Percentiles rank a stretch among this genome's conserved stretches.
Conservation (phyloP, 2,329 filamentous ascomycete genomes). For the Curvularia verruculosa region DNA sequence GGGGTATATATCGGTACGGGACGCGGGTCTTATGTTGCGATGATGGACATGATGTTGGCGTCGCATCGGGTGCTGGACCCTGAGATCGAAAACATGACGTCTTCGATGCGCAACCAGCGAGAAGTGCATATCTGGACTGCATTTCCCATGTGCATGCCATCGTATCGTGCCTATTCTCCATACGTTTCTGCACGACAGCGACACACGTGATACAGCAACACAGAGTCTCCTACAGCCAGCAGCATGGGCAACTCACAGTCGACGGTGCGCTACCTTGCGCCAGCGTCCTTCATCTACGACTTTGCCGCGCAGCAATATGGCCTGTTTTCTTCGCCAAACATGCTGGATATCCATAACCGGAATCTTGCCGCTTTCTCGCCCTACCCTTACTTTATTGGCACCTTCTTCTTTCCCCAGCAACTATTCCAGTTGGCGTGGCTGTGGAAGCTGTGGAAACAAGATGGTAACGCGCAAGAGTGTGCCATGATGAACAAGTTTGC, state of each 20-base stretch:
- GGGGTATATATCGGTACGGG: not conserved
- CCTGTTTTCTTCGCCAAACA: slow-evolving; percentile 62
- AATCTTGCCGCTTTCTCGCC: slow-evolving; percentile 66
- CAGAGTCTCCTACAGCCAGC: not conserved
- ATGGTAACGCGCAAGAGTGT: slow-evolving; percentile 53
- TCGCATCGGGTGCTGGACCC: slow-evolving; percentile 13
- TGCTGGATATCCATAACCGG: slow-evolving; percentile 64
- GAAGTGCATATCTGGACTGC: not conserved
- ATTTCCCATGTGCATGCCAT: slow-evolving; percentile 1
- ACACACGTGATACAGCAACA: not conserved
- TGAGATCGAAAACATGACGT: slow-evolving; percentile 17
- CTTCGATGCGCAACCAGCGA: slow-evolving; percentile 7
- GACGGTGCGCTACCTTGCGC: slow-evolving; percentile 61
- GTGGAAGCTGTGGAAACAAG: slow-evolving; percentile 60
- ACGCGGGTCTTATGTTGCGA: not conserved
- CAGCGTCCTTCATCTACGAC: slow-evolving; percentile 61
- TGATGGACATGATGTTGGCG: slow-evolving; percentile 12
- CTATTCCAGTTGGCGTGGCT: slow-evolving; percentile 64
- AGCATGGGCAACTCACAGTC: slow-evolving; percentile 56
- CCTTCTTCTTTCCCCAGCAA: slow-evolving; percentile 67
- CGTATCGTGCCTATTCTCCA: not conserved
- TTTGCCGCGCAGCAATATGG: slow-evolving; percentile 66
- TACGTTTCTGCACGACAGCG: not conserved
- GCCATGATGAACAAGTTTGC: slow-evolving; percentile 60
- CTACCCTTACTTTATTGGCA: slow-evolving; percentile 64